Base-by-base conservation (phyloP, 2,329 filamentous ascomycete genomes). In the Hymenoscyphus scutula region DNA sequence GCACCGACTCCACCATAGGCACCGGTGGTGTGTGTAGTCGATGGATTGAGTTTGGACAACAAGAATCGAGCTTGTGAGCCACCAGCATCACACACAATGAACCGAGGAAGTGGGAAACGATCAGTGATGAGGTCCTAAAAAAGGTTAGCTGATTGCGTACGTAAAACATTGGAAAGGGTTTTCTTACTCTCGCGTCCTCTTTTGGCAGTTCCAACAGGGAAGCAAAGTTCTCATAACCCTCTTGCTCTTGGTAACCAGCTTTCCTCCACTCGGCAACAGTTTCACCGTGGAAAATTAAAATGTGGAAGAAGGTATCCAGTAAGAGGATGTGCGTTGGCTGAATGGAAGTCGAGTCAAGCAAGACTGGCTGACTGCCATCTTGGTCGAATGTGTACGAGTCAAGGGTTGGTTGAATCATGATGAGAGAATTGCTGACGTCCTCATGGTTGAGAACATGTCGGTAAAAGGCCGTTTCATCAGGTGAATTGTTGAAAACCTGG, bases 401-500 rank as follows among this genome's bases (percentile, higher is more conserved):
- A 57, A 99, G 82, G 0, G 95, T 99, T 8, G 95, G 95, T 76
- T 99, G 95, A 68, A 99, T 98, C 95, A 99, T 99, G 76, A 99
- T 88, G 55, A 99, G 84, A 11, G 93, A 97, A 78, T 98, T 97
- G 79, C 91, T 90, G 65, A 96, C 92, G 77, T 98, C 95, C 77
- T 99, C 95, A 72, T 98, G 93, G 75, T 98, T 96, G 67, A 99
- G 83, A 2, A 99, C 92, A 74, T 99, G 95, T 65, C 95, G 86
- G 76, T 98, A 97, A 78, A 99, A 99, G n/a, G 95, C 95, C 27
- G 95, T 99, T 78, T 99, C 95, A 72, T 99, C 95, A 7, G 95
- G 95, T 0, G 94, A 98, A 77, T 98, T 99, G 82, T 99, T 99
- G 85, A 99, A 99, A 62, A 99, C 93, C 74, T 99, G 95, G 68